These are phyloP conservation scores for Paratinospora sagittata DNA, from an alignment of 164 flowering plant species.

Conservation along the genomic window DNA sequence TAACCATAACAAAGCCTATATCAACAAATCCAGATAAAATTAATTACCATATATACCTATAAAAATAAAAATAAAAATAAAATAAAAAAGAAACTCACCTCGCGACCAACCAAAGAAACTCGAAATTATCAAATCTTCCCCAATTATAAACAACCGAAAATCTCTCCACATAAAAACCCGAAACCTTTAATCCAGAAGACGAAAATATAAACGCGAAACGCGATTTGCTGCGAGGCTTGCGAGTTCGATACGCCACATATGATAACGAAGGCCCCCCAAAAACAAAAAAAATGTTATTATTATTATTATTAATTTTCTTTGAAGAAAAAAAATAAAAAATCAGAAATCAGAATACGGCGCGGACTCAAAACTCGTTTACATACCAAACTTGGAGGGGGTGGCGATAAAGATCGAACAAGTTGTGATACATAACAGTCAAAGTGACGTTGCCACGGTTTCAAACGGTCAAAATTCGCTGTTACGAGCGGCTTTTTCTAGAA, in stretches of 20 bases:
- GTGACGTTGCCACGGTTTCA: not conserved
- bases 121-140: not conserved
- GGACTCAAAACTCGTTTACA: conserved; percentile 4
- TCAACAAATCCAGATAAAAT: not conserved
- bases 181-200: not conserved
- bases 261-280: conserved; percentile 17
- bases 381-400: not conserved
- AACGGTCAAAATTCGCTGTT: conserved; percentile 8
- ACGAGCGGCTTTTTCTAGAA: no score
- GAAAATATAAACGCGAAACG: not conserved
- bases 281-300: not conserved
- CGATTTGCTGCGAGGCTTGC: not conserved
- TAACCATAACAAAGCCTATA: not conserved
- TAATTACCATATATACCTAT: no score
- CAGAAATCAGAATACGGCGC: conserved; percentile 2
- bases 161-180: not conserved
- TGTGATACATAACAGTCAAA: not conserved
- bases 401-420: conserved; percentile 16
- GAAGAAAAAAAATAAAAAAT: not conserved
- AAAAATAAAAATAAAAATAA: no score
- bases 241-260: conserved; percentile 10
- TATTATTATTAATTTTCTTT: no score
- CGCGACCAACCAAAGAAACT: not conserved
- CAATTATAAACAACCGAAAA: not conserved
- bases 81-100: conserved; percentile 8